Evolutionary conservation across 2,329 filamentous ascomycete species (phyloP).

Genomic region (Penicillium oxalicum): DNA sequence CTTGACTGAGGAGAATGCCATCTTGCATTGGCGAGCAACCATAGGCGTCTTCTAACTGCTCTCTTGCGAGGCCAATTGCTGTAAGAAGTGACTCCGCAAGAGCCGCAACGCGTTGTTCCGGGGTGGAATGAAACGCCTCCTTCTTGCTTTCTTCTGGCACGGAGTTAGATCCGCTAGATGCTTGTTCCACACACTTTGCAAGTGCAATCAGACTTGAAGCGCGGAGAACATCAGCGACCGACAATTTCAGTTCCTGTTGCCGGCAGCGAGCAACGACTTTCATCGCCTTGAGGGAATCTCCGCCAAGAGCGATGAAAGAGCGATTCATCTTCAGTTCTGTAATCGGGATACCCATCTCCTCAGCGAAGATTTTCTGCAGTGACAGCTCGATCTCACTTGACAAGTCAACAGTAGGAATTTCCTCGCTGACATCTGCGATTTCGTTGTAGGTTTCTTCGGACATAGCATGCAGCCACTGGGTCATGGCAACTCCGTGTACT

Average conservation of each 20-base stretch:
- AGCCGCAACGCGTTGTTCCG: not conserved
- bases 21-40: slow-evolving; percentile 14
- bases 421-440: not conserved
- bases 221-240: slow-evolving; percentile 1
- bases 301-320: slow-evolving; percentile 2
- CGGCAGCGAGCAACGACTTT: slow-evolving; percentile 1
- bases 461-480: slow-evolving; percentile 1
- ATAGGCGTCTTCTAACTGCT: slow-evolving; percentile 8
- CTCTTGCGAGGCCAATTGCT: not conserved
- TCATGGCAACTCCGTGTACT: slow-evolving; percentile 2
- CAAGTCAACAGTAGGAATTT: not conserved
- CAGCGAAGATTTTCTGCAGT: not conserved
- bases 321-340: slow-evolving; percentile 1
- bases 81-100: not conserved
- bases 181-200: not conserved
- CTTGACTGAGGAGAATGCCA: slow-evolving; percentile 13
- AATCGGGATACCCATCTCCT: not conserved
- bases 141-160: not conserved
- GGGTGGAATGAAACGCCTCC: not conserved
- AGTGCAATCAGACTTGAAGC: slow-evolving; percentile 1
- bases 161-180: not conserved
- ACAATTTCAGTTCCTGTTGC: not conserved
- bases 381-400: not conserved
- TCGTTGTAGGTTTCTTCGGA: slow-evolving; percentile 1
- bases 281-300: slow-evolving; percentile 2